Conservation (phyloP, 2,329 filamentous ascomycete species). For the Fusarium goolgardi region DNA sequence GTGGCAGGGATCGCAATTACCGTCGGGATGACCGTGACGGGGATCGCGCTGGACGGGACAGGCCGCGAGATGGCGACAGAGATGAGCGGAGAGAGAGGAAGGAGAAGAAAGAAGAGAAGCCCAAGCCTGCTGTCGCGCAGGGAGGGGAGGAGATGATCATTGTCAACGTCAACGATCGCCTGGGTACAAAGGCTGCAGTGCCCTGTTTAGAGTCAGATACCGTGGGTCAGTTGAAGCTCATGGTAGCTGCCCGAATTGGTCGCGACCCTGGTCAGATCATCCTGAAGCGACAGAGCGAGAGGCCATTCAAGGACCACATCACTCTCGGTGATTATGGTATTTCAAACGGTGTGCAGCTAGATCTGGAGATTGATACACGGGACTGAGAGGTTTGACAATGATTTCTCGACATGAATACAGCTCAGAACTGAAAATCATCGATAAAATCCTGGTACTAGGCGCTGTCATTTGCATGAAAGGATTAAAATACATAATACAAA, state of each 20-base stretch:
- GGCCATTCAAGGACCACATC: conserved; percentile 92
- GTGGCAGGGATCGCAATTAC: conserved; percentile 38
- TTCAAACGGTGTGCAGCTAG: conserved; percentile 83
- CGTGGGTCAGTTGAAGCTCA: conserved; percentile 87
- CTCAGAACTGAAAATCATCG: not conserved
- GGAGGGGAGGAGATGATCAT: conserved; percentile 86
- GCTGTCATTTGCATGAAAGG: not conserved
- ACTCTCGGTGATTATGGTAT: conserved; percentile 94
- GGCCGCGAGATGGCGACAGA: conserved; percentile 25
- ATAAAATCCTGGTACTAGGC: not conserved
- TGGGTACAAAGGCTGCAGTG: conserved; percentile 95
- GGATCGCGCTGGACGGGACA: conserved; percentile 36
- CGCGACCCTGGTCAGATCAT: conserved; percentile 91
- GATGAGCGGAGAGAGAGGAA: conserved; percentile 51
- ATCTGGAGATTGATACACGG: conserved; percentile 71
- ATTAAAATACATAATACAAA: conserved; percentile 11
- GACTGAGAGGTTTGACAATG: conserved; percentile 56
- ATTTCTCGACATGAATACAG: not conserved
- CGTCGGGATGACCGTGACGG: conserved; percentile 42
- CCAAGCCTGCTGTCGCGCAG: conserved; percentile 49
- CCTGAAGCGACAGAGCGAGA: conserved; percentile 89
- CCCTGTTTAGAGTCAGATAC: conserved; percentile 88
- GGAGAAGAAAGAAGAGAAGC: conserved; percentile 53
- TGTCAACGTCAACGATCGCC: conserved; percentile 92
- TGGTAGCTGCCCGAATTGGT: conserved; percentile 90